Percentiles rank a stretch among this genome's conserved stretches.
Evolutionary conservation across 169 alveolate species (phyloP).

Genomic region (Plasmodium billcollinsi): DNA sequence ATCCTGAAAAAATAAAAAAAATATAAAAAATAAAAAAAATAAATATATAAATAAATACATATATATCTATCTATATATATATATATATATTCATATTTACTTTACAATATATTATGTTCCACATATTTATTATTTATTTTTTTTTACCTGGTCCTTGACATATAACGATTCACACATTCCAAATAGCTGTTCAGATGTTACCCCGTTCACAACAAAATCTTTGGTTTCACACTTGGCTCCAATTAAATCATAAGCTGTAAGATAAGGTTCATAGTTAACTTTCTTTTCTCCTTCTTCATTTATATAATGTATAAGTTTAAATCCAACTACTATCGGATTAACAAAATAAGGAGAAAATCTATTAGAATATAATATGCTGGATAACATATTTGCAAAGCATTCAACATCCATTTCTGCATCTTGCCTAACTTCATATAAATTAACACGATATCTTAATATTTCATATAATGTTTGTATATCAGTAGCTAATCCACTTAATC

Average conservation of each 20-base stretch:
- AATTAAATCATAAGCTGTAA: conserved; percentile 92
- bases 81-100: too few relatives aligned
- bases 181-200: conserved; percentile 95
- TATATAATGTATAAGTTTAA: conserved; percentile 41
- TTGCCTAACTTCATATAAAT: conserved; percentile 91
- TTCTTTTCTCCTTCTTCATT: conserved; percentile 83
- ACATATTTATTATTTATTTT: neutral
- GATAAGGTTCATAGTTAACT: conserved; percentile 86
- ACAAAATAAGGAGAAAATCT: conserved; percentile 95
- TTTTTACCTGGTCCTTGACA: conserved; percentile 91
- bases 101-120: too few relatives aligned
- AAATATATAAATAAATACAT: neutral
- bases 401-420: conserved; percentile 92
- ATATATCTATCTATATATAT: neutral
- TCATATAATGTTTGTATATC: conserved; percentile 93
- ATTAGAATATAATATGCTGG: conserved; percentile 91
- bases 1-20: conserved; percentile 56
- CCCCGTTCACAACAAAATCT: conserved; percentile 96
- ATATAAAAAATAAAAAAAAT: neutral
- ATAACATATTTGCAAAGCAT: conserved; percentile 92
- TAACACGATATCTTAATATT: conserved; percentile 90
- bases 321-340: conserved; percentile 95
- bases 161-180: conserved; percentile 97
- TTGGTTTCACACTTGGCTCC: conserved; percentile 91
- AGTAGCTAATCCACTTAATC: conserved; percentile 94